Percentiles rank a stretch among this genome's conserved stretches.
Evolutionary conservation across 1,284 basidiomycete species (phyloP).

Genomic region (Ganoderma sp.): DNA sequence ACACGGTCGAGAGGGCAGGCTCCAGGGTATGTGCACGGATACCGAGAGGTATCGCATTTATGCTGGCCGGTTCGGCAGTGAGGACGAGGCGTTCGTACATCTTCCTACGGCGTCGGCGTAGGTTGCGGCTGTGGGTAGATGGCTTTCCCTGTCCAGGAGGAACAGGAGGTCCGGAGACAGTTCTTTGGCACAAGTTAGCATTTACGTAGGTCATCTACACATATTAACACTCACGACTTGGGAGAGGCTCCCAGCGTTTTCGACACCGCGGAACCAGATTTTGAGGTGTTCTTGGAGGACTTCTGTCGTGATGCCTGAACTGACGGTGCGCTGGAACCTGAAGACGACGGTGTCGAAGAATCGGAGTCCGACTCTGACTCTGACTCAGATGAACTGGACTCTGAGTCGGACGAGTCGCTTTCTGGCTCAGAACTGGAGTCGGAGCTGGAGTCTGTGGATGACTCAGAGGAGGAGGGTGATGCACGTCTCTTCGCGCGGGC

Average conservation of each 20-base stretch:
- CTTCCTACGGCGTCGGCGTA: conserved; percentile 61
- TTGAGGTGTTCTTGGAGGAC: not conserved
- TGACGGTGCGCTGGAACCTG: conserved; percentile 15
- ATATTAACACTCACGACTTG: not conserved
- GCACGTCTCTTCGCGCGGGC: conserved; percentile 5
- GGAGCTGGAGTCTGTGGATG: conserved; percentile 27
- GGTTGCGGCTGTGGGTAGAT: conserved; percentile 69
- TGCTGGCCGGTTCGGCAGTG: conserved; percentile 29
- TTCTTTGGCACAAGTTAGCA: conserved; percentile 10
- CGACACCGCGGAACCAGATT: not conserved
- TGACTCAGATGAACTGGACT: conserved; percentile 31
- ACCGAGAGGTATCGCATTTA: conserved; percentile 48
- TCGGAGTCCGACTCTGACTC: conserved; percentile 36
- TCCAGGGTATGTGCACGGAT: conserved; percentile 24
- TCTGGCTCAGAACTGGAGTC: conserved; percentile 32
- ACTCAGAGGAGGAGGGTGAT: conserved; percentile 11
- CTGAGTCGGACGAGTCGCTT: conserved; percentile 31
- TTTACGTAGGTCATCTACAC: not conserved
- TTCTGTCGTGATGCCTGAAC: conserved; percentile 13
- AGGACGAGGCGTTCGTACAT: conserved; percentile 42
- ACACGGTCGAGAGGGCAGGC: not conserved
- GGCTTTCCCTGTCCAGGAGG: conserved; percentile 71
- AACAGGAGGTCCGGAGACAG: conserved; percentile 40
- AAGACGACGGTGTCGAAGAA: conserved; percentile 24
- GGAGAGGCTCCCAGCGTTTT: not conserved